Conservation (phyloP, 208 protist species). For the Acanthamoeba healyi region DNA sequence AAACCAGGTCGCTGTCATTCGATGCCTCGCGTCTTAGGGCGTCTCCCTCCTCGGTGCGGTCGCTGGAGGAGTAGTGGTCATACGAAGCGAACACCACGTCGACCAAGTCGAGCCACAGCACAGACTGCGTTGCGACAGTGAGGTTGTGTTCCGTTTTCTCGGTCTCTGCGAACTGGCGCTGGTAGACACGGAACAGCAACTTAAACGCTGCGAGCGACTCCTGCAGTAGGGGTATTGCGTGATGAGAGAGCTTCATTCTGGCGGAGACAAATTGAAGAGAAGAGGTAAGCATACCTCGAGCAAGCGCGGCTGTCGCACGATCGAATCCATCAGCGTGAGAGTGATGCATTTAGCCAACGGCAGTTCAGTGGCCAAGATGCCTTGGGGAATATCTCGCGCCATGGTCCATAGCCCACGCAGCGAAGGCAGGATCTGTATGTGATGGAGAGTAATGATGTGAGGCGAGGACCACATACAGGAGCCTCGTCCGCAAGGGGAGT, state of each 20-base stretch:
- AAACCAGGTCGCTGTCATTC: not conserved
- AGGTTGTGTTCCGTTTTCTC: not conserved
- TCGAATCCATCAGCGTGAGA: not conserved
- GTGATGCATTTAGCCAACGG: not conserved
- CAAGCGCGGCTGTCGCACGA: not conserved
- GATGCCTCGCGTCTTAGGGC: not conserved
- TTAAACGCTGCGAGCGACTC: not conserved
- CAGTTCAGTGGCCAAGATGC: not conserved
- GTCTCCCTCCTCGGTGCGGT: not conserved
- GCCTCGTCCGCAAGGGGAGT: not conserved
- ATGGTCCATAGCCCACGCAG: not conserved
- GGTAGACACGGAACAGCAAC: conserved; percentile 3
- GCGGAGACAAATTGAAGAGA: not conserved
- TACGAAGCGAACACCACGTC: not conserved
- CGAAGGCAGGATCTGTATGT: not conserved
- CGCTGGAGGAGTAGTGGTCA: not conserved
- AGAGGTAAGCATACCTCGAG: not conserved
- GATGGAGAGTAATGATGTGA: no score
- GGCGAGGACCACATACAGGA: no score
- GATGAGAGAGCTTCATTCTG: not conserved
- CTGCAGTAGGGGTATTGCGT: no score
- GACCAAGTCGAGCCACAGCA: not conserved
- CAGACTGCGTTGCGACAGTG: not conserved
- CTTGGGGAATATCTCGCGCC: not conserved
- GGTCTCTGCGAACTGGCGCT: not conserved